Conservation (phyloP, 257 asterid species). For the Nicotiana otophora region DNA sequence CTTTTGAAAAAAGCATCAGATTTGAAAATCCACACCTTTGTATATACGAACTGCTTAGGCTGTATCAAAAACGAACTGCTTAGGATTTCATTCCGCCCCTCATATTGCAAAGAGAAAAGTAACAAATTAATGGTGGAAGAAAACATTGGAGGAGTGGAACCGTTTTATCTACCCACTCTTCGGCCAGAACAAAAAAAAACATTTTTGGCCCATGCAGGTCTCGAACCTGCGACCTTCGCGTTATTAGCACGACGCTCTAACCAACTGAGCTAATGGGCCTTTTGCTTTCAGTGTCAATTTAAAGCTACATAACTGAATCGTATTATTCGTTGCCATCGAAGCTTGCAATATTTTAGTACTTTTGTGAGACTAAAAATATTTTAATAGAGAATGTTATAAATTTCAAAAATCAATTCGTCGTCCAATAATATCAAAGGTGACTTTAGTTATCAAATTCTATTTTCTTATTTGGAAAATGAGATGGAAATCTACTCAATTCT, state of each 20-base stretch:
- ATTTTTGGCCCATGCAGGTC: slow-evolving; percentile 31
- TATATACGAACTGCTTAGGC: too few relatives aligned
- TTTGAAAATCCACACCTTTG: neutral
- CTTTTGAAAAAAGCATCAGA: too few relatives aligned
- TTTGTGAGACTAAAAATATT: neutral
- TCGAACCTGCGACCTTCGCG: slow-evolving; percentile 42
- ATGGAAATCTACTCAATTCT: neutral
- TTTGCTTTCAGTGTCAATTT: accelerated
- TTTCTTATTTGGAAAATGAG: neutral
- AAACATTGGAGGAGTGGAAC: too few relatives aligned
- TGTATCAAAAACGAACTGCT: too few relatives aligned
- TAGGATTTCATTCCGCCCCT: too few relatives aligned
- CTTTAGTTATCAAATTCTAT: neutral
- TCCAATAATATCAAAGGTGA: neutral
- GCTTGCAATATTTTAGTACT: too few relatives aligned
- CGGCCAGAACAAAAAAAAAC: too few relatives aligned
- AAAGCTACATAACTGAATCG: accelerated
- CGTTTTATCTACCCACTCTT: too few relatives aligned
- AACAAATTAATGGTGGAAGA: too few relatives aligned
- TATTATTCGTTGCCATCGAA: too few relatives aligned
- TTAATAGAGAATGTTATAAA: neutral
- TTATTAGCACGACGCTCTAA: slow-evolving; percentile 41
- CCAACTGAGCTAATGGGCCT: slow-evolving; percentile 34
- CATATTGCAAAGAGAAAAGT: too few relatives aligned
- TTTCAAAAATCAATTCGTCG: neutral